Conservation (phyloP, 257 asterid genomes). For the Solanum ossicruentum region DNA sequence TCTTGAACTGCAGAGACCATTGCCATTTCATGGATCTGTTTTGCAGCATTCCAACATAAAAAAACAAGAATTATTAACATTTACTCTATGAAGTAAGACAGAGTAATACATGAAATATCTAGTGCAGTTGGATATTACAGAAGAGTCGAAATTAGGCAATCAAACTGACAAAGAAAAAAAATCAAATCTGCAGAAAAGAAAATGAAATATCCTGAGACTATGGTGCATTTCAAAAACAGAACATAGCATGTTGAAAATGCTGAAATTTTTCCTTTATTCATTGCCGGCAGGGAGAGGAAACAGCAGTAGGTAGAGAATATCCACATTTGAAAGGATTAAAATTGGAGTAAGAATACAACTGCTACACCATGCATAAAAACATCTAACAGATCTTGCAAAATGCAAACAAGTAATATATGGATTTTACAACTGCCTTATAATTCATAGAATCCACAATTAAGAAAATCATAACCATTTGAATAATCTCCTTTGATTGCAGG, state of each 20-base stretch:
- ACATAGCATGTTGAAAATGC: neutral
- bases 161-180: neutral
- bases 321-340: neutral
- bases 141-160: neutral
- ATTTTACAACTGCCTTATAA: neutral
- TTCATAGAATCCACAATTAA: neutral
- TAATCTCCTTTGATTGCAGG: neutral
- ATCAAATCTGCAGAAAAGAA: neutral
- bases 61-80: neutral
- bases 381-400: neutral
- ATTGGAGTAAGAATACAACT: neutral
- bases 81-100: neutral
- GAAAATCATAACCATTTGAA: neutral
- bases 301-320: neutral
- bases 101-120: neutral
- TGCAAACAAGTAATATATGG: neutral
- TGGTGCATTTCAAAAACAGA: neutral
- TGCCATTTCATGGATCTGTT: constrained; percentile 95
- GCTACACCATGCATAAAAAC: neutral
- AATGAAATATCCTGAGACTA: neutral
- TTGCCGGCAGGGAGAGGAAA: neutral
- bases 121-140: neutral
- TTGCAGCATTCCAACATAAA: constrained; percentile 8
- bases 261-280: neutral
- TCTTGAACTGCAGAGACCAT: constrained; percentile 93